Evolutionary conservation across 129 eudicot species (phyloP), one percentile per base, ranked within the genome.

Genomic region (Sambucus nigra): DNA sequence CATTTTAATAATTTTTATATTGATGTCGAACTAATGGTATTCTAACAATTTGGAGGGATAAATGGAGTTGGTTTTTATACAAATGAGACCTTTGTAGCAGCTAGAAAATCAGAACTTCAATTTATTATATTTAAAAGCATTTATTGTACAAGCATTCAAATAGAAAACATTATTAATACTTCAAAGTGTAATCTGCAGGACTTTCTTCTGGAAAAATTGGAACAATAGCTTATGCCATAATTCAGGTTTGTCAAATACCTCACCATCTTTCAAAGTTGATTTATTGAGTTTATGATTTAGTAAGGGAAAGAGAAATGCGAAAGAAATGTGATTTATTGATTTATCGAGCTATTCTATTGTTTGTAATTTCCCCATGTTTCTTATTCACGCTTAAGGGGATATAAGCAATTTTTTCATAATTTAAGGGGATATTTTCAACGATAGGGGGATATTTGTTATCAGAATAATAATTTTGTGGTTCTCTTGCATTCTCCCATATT

Each of bases 21-120:
- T 77, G 96, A 81, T 63, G 89, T 80, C 3, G 96, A 94, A 61
- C 52, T 87, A 57, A 87, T 87, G 96, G 57, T 77, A 18, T 87
- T 79, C 67, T 94, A 87, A 66, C 96, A 87, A 72, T 65, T 82
- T 47, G 88, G 80, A 73, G 96, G 96, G 44, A 79, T 82, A 68
- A 87, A 87, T 47, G 96, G 89, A 31, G 70, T 87, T 21, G 89
- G 94, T 62, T 87, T 87, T 65, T 87, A 87, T 59, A 75, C 80
- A 18, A 80, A 80, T 27, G 62, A 83, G 65, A 88, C 82, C 25
- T 87, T 87, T 64, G 79, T 61, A 48, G 76, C 86, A 1, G 96
- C 96, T 17, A 86, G 94, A 80, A 79, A 20, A 31, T 44, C 25
- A 19, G 5, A 25, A n/a, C n/a, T n/a, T n/a, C n/a, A n/a, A n/a